phyloP scores from a whole-genome alignment of 345 rosid species.

The Hevea brasiliensis region DNA sequence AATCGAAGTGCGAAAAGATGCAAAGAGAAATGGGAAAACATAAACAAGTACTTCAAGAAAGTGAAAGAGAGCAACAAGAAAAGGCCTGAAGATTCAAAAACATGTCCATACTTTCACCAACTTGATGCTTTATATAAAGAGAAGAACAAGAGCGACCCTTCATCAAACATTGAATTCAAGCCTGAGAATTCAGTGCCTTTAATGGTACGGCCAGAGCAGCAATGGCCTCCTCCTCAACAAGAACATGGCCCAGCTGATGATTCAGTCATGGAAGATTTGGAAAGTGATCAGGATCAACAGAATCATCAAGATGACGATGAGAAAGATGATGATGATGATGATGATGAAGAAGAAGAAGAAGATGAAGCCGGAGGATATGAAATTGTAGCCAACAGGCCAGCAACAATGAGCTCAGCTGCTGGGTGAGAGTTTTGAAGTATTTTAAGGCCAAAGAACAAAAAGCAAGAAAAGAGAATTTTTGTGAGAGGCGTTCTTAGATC shows the following conservation, averaged over 20 bases:
- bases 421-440: background rate
- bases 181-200: slow-evolving; percentile 51
- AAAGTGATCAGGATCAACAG: slow-evolving; percentile 33
- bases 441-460: background rate
- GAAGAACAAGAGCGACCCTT: slow-evolving; percentile 39
- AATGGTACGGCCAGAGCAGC: slow-evolving; percentile 69
- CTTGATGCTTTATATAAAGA: slow-evolving; percentile 69
- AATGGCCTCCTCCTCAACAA: slow-evolving; percentile 33
- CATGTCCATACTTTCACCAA: slow-evolving; percentile 76
- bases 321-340: slow-evolving; percentile 23
- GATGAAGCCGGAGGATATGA: slow-evolving; percentile 58
- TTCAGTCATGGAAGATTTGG: slow-evolving; percentile 35
- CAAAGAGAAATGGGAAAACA: slow-evolving; percentile 86
- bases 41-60: slow-evolving; percentile 79
- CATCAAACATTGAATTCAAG: slow-evolving; percentile 27
- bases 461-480: background rate
- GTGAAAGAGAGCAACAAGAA: slow-evolving; percentile 73
- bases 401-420: slow-evolving; percentile 27
- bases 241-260: slow-evolving; percentile 3
- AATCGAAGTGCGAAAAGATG: slow-evolving; percentile 70
- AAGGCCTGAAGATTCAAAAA: slow-evolving; percentile 75
- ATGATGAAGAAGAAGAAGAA: slow-evolving; percentile 37
- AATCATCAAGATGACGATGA: slow-evolving; percentile 50
- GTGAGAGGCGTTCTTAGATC: background rate
- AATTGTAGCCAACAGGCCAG: slow-evolving; percentile 50